Evolutionary conservation across 1,139 yeast genomes (phyloP), one percentile per base, ranked within the genome.

Genomic region (Pichia sp.): DNA sequence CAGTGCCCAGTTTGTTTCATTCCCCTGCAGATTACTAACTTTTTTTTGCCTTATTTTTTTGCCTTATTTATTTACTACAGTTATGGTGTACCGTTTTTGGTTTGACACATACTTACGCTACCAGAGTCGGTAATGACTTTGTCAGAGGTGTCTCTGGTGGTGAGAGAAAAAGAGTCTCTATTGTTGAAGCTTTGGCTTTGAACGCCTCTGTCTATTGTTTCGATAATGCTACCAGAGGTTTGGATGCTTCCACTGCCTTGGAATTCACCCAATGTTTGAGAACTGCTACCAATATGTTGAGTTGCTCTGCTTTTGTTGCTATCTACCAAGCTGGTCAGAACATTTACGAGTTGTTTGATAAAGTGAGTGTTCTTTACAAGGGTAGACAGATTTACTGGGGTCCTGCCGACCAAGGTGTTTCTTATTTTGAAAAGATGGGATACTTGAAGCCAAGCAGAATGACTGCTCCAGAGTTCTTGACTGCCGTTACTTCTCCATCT

Each of bases 351-450:
- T 69, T 82, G 55, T 87, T 87, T 62, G 90, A 87, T 68, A 83
- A 83, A 56, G 95, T 84, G 12, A 70, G 79, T 46, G 82, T 87
- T 18, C 71, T 88, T 45, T 86, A 87, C 65, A 85, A 81, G 58
- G 96, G 96, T 49, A 76, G 82, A 60, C 93, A 87, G 67, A 83
- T 88, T 52, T 87, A 65, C 70, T 87, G 74, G 63, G 96, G 96
- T 55, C 76, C 78, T 41, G 75, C 82, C 12, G 67, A 67, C 12
- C 65, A 70, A 30, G 95, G 91, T 8, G 82, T 78, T 61, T 70
- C 72, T 41, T 85, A 74, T 66, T 85, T 85, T 66, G 63, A 70
- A 53, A 74, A 73, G 41, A 82, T 85, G 87, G 93, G 93, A 28
- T 85, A 75, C 66, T 70, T 74, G n/a, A 85, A 89, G 63, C 86